A percentile compares a stretch with the other conserved stretches of the same genome.
These are phyloP conservation scores for Zychaea mexicana DNA, from an alignment of 371 early-diverging fungal genomes.

Conservation along the genomic window DNA sequence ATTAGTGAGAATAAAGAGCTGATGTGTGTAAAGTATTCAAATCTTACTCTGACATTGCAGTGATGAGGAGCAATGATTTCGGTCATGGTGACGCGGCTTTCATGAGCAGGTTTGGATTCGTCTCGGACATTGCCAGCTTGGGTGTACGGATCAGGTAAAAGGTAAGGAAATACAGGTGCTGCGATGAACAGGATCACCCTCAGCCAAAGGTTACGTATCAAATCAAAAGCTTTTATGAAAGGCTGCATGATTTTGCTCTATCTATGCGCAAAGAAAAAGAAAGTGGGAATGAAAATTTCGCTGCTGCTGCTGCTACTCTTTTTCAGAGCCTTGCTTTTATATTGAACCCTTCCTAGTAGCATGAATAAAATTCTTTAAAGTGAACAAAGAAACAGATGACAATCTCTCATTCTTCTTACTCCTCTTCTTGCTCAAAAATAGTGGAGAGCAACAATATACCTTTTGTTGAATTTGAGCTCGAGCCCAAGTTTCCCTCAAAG, in stretches of 20 bases:
- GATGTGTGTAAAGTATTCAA: background rate
- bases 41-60: conserved; percentile 48
- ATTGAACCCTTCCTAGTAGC: too few relatives aligned
- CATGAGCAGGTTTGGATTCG: conserved; percentile 36
- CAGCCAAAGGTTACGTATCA: conserved; percentile 30
- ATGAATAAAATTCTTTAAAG: too few relatives aligned
- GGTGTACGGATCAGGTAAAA: conserved; percentile 50
- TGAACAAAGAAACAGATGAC: too few relatives aligned
- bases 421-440: too few relatives aligned
- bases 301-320: too few relatives aligned
- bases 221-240: conserved; percentile 13
- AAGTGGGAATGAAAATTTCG: too few relatives aligned
- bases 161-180: conserved; percentile 34
- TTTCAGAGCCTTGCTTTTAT: too few relatives aligned
- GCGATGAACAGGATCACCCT: conserved; percentile 29
- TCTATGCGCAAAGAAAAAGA: background rate
- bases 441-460: too few relatives aligned
- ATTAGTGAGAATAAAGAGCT: background rate
- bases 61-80: conserved; percentile 51
- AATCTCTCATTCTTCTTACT: too few relatives aligned
- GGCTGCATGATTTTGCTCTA: background rate
- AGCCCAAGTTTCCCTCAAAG: too few relatives aligned
- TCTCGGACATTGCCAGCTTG: conserved; percentile 42
- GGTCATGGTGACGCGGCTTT: conserved; percentile 54
- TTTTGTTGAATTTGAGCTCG: too few relatives aligned